These are phyloP conservation scores for Ettlia oleoabundans DNA, from an alignment of 139 green algal genomes.

Conservation along the genomic window DNA sequence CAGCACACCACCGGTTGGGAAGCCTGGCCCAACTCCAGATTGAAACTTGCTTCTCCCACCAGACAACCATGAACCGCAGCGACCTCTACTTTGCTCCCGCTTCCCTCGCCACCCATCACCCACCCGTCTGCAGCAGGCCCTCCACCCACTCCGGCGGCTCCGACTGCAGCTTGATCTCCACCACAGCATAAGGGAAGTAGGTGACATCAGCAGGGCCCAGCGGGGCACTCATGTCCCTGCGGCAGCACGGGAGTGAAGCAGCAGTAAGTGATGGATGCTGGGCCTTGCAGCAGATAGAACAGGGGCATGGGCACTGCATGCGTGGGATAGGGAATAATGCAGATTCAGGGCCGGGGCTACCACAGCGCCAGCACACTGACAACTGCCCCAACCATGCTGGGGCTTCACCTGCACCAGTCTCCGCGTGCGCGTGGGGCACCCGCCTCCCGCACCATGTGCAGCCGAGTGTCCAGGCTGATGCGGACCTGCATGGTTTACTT, in stretches of 20 bases:
- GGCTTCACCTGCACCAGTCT: constrained; percentile 59
- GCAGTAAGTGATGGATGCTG: background rate
- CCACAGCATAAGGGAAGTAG: constrained; percentile 82
- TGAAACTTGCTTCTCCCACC: too few relatives aligned
- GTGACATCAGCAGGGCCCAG: constrained; percentile 44
- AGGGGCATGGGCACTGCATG: background rate
- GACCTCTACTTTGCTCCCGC: too few relatives aligned
- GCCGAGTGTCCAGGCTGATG: constrained; percentile 75
- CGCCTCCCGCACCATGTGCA: constrained; percentile 65
- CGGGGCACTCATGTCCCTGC: constrained; percentile 32
- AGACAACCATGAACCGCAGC: too few relatives aligned
- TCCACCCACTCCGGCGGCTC: constrained; percentile 59
- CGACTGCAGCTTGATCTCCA: constrained; percentile 90
- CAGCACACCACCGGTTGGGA: too few relatives aligned
- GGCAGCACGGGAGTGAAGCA: background rate
- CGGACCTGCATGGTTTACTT: constrained; percentile 55
- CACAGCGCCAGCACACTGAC: background rate
- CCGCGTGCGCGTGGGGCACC: constrained; percentile 20
- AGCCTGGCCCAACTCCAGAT: too few relatives aligned
- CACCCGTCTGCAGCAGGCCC: constrained; percentile 45
- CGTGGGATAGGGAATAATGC: background rate
- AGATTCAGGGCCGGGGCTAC: too few relatives aligned
- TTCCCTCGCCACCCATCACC: background rate
- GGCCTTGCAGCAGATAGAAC: constrained; percentile 2
- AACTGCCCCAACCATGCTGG: background rate